Base-by-base conservation (phyloP, 352 stramenopile species). In the Pythium folliculosum region DNA sequence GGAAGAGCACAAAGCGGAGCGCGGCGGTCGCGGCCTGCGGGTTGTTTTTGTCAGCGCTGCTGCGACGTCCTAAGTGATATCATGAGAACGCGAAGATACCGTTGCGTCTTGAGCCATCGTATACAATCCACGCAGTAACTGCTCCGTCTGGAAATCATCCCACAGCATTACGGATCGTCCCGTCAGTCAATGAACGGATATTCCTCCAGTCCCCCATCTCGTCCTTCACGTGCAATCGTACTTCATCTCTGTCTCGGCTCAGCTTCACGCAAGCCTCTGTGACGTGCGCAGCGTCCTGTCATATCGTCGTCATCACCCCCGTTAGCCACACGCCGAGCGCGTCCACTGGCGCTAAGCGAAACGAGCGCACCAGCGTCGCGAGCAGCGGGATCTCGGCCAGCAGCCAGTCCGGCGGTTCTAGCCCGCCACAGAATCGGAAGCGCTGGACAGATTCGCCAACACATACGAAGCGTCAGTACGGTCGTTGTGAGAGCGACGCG, bases 321-420 rank as follows among this genome's bases (percentile, higher is more conserved):
- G n/a, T n/a, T 40, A 45, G 53, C 25, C 32, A 25, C 50, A 43
- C 50, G 40, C 5, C 7, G 5, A 58, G n/a, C n/a, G n/a, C n/a
- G n/a, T n/a, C n/a, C n/a, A n/a, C n/a, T n/a, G n/a, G n/a, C n/a
- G n/a, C n/a, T n/a, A 57, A 14, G 21, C 1, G 6, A 25, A 58
- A 7, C 6, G 12, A 17, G 30, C 43, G 40, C 35, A 65, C 57
- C 40, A 68, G 53, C 6, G 38, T 16, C n/a, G 38, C 23, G 44
- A 89, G 60, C 56, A 83, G 49, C 45, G 76, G 67, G 50, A 87
- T 49, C 61, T 86, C 76, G 1, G 74, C 77, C 40, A 88, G 69
- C 56, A 90, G 25, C 81, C 81, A 90, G 69, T 90, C 81, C 0
- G 81, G 81, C 50, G 81, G 81, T 68, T 90, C 81, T 56, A 90